Conservation (phyloP, 495 filamentous ascomycete genomes). For the Penicillium paradoxum region DNA sequence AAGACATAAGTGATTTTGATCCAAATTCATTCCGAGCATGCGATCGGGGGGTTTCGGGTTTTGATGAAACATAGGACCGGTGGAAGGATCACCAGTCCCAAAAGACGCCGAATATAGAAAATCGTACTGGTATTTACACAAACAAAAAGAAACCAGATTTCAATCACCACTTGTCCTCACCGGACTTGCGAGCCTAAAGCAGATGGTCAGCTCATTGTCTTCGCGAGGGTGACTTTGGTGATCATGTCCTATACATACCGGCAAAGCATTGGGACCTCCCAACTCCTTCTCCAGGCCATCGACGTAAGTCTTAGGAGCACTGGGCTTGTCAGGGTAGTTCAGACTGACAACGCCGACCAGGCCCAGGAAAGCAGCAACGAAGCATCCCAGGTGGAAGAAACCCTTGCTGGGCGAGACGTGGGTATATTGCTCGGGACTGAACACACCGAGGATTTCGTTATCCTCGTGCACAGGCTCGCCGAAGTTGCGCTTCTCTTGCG, state of each 20-base stretch:
- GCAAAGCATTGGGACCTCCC: conserved; percentile 57
- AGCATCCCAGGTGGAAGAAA: conserved; percentile 65
- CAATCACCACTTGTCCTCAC: conserved; percentile 41
- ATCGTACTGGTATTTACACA: conserved; percentile 45
- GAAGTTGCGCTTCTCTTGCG: conserved; percentile 92
- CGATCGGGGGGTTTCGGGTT: conserved; percentile 7
- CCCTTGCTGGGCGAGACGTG: conserved; percentile 72
- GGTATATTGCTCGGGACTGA: conserved; percentile 84
- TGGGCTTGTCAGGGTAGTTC: conserved; percentile 80
- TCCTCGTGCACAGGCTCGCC: conserved; percentile 96
- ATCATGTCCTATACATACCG: conserved; percentile 27
- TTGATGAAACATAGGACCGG: conserved; percentile 3
- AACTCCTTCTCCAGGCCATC: conserved; percentile 81
- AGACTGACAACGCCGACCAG: conserved; percentile 65
- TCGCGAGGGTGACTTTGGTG: not conserved
- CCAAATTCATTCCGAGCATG: conserved; percentile 13
- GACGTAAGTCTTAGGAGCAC: conserved; percentile 72
- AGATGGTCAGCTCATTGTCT: conserved; percentile 3
- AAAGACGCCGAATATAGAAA: conserved; percentile 34
- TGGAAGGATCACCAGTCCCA: conserved; percentile 24
- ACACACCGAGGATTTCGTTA: conserved; percentile 88
- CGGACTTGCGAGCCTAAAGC: conserved; percentile 39
- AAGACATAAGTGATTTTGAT: conserved; percentile 1
- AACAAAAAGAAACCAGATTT: conserved; percentile 15
- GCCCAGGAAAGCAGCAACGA: conserved; percentile 64